Evolutionary conservation across 2,329 filamentous ascomycete genomes (phyloP).

Genomic region (Zymoseptoria passerinii): DNA sequence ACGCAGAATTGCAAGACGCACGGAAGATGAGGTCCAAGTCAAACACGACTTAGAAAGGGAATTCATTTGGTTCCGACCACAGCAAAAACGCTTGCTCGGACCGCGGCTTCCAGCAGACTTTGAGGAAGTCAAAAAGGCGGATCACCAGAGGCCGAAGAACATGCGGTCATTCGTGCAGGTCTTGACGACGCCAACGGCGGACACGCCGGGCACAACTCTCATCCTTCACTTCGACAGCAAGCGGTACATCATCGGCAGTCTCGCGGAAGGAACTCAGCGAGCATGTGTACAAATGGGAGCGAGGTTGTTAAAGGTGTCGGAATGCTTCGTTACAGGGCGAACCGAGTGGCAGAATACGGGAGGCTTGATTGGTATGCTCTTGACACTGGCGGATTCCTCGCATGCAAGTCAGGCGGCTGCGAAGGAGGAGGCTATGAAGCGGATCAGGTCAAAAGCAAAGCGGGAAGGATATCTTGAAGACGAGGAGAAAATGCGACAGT

Average conservation of each 20-base stretch:
- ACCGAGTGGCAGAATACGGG: conserved; percentile 69
- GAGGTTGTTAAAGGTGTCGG: conserved; percentile 55
- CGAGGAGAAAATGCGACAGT: conserved; percentile 19
- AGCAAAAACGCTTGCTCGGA: conserved; percentile 3
- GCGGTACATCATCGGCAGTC: conserved; percentile 76
- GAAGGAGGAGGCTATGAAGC: conserved; percentile 33
- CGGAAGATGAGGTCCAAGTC: neutral
- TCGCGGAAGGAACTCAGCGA: conserved; percentile 79
- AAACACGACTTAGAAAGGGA: neutral
- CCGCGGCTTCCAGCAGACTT: conserved; percentile 4
- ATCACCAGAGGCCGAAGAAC: neutral
- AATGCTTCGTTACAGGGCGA: conserved; percentile 75
- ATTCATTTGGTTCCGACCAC: neutral
- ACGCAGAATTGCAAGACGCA: neutral
- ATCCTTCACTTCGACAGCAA: conserved; percentile 72
- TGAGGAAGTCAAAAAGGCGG: neutral
- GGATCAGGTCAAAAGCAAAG: conserved; percentile 28
- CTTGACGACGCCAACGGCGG: conserved; percentile 72
- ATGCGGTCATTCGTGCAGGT: conserved; percentile 74
- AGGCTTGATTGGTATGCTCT: conserved; percentile 73
- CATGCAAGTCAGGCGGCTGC: conserved; percentile 40
- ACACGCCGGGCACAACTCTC: conserved; percentile 73
- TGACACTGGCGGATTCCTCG: conserved; percentile 69
- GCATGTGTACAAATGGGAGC: conserved; percentile 61
- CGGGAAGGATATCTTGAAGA: conserved; percentile 16